Conservation (phyloP, 352 stramenopile species). For the Saprolegnia parasitica region DNA sequence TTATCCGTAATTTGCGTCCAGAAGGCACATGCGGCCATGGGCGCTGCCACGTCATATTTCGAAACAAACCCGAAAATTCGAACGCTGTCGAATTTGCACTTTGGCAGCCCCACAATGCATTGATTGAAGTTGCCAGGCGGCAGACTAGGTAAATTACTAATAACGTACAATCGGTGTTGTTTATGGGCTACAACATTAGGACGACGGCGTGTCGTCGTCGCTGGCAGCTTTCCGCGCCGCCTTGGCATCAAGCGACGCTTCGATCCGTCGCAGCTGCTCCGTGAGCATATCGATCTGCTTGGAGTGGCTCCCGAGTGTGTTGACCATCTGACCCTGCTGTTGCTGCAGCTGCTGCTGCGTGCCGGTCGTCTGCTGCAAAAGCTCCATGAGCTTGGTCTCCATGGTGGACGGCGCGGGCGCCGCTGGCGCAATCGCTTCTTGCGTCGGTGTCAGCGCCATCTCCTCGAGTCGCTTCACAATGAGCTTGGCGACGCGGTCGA, state of each 20-base stretch:
- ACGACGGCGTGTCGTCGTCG: not conserved
- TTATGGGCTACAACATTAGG: not conserved
- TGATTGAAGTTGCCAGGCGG: too few relatives aligned
- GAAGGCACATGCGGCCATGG: too few relatives aligned
- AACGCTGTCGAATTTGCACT: too few relatives aligned
- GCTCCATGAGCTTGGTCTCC: conserved; percentile 64
- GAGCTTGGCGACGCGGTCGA: conserved; percentile 67
- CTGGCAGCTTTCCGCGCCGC: not conserved
- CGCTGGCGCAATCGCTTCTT: not conserved
- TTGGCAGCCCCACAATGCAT: too few relatives aligned
- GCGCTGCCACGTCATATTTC: too few relatives aligned
- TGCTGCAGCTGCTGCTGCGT: conserved; percentile 76
- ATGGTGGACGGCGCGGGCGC: conserved; percentile 35
- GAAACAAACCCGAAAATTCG: too few relatives aligned
- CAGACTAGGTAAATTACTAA: not conserved
- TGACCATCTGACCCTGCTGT: conserved; percentile 78
- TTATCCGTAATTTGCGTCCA: too few relatives aligned
- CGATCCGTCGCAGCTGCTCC: conserved; percentile 77
- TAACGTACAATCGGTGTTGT: conserved; percentile 4
- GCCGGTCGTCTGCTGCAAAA: conserved; percentile 73
- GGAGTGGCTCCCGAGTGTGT: conserved; percentile 63
- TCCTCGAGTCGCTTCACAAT: conserved; percentile 74
- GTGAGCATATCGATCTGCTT: conserved; percentile 75
- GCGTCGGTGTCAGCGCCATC: conserved; percentile 38
- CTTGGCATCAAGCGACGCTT: conserved; percentile 31